A percentile compares a stretch with the other conserved stretches of the same genome.
phyloP scores from a whole-genome alignment of 75 land plant species.

The Gnetum montanum region DNA sequence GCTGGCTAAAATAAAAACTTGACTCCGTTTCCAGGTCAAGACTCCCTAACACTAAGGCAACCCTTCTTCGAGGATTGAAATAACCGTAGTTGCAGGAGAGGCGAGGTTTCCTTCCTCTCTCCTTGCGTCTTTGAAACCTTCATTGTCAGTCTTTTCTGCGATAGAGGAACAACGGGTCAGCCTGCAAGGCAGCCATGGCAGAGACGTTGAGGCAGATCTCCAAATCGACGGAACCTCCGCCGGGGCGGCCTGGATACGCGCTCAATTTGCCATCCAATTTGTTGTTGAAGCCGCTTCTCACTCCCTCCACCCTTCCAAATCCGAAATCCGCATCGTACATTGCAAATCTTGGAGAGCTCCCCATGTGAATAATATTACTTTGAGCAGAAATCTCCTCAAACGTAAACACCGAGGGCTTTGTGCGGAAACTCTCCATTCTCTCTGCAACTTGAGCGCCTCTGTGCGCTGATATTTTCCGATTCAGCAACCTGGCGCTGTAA shows the following conservation, averaged over 20 bases:
- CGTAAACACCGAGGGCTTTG: background rate
- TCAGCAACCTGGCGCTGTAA: constrained; percentile 9
- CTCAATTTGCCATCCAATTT: constrained; percentile 36
- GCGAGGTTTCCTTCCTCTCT: too few relatives aligned
- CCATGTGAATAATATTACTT: constrained; percentile 11
- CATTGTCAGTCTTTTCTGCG: too few relatives aligned
- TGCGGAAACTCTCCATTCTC: background rate
- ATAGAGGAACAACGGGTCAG: too few relatives aligned
- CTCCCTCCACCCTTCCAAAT: constrained; percentile 33
- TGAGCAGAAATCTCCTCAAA: background rate
- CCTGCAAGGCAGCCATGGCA: constrained; percentile 21
- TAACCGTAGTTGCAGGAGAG: too few relatives aligned
- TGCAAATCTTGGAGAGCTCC: constrained; percentile 52
- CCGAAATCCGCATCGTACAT: constrained; percentile 58
- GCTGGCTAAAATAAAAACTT: too few relatives aligned
- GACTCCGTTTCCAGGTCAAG: too few relatives aligned
- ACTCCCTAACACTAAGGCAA: too few relatives aligned
- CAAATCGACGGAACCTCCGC: constrained; percentile 28
- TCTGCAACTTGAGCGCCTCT: background rate
- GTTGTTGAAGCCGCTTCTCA: constrained; percentile 24
- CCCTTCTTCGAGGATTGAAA: too few relatives aligned
- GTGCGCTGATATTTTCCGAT: constrained; percentile 1
- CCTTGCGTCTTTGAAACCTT: too few relatives aligned
- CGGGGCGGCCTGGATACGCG: constrained; percentile 35
- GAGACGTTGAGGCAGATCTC: constrained; percentile 29